phyloP scores from a whole-genome alignment of 1,284 basidiomycete species.

The Paramarasmius palmivorus region DNA sequence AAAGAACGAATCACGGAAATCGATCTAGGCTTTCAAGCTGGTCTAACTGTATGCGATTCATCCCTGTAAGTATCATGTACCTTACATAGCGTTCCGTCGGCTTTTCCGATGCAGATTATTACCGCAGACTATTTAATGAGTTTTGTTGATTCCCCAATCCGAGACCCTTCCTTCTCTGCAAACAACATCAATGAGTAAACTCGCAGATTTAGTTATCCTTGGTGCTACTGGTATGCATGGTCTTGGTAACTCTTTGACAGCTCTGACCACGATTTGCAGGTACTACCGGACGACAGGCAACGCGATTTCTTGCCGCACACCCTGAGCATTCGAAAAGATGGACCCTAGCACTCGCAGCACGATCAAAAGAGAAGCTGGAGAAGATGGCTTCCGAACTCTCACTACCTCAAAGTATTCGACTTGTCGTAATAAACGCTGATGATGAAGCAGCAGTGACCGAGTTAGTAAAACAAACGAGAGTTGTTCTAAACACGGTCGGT shows the following conservation, averaged over 20 bases:
- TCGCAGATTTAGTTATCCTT: conserved; percentile 18
- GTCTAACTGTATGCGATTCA: too few relatives aligned
- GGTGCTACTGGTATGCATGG: conserved; percentile 18
- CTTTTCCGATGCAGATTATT: too few relatives aligned
- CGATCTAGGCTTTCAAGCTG: too few relatives aligned
- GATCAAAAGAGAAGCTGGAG: conserved; percentile 57
- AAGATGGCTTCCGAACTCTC: conserved; percentile 42
- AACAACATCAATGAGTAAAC: too few relatives aligned
- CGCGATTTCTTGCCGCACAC: conserved; percentile 60
- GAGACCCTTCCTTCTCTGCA: too few relatives aligned
- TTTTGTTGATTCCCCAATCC: too few relatives aligned
- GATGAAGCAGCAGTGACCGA: conserved; percentile 47
- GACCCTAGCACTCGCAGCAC: conserved; percentile 59
- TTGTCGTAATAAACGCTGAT: conserved; percentile 54
- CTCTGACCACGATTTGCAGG: conserved; percentile 32
- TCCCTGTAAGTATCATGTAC: too few relatives aligned
- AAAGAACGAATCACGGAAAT: too few relatives aligned
- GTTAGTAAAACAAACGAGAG: conserved; percentile 52
- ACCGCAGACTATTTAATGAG: too few relatives aligned
- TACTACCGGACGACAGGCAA: conserved; percentile 65
- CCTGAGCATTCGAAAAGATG: conserved; percentile 45
- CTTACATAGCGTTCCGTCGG: too few relatives aligned
- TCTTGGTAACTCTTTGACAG: neutral
- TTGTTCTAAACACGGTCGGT: conserved; percentile 72
- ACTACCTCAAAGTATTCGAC: conserved; percentile 40